Percentiles rank a stretch among this genome's conserved stretches.
phyloP scores from a whole-genome alignment of 352 stramenopile genomes.

The Phytopythium cucurbitacearum region DNA sequence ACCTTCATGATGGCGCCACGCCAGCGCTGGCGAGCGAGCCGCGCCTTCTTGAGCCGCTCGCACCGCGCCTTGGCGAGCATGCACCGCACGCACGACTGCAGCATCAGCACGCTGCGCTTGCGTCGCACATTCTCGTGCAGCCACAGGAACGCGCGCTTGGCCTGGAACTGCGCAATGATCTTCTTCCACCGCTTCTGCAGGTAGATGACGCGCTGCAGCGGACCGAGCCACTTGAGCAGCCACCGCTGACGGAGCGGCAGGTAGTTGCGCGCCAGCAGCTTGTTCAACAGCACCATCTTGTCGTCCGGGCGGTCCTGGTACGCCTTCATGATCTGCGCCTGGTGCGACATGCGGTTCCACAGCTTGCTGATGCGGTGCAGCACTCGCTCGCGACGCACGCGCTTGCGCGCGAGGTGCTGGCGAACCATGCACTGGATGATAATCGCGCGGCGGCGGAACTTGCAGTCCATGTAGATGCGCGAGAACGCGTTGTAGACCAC shows the following conservation, averaged over 20 bases:
- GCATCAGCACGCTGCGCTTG: conserved; percentile 54
- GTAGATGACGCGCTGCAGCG: conserved; percentile 78
- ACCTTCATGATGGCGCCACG: conserved; percentile 63
- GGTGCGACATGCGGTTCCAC: conserved; percentile 62
- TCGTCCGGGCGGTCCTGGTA: conserved; percentile 79
- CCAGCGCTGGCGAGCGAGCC: conserved; percentile 65
- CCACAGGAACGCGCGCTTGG: conserved; percentile 81
- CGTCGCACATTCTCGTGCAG: conserved; percentile 57
- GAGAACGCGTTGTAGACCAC: conserved; percentile 74
- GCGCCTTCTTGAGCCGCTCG: conserved; percentile 55
- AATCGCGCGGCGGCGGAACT: conserved; percentile 63
- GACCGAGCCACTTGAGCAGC: conserved; percentile 83
- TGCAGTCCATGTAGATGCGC: conserved; percentile 62
- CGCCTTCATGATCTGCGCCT: conserved; percentile 66
- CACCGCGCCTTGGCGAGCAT: conserved; percentile 69
- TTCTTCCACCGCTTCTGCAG: conserved; percentile 86
- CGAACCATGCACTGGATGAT: conserved; percentile 79
- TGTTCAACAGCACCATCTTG: conserved; percentile 80
- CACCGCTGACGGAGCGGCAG: conserved; percentile 60
- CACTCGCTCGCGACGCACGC: conserved; percentile 50
- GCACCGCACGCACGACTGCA: conserved; percentile 62
- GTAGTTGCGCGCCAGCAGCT: conserved; percentile 64
- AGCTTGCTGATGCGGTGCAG: conserved; percentile 56
- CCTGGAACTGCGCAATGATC: conserved; percentile 62
- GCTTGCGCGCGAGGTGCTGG: conserved; percentile 69